Conservation (phyloP, 352 stramenopile genomes). For the Phytophthora quininea region DNA sequence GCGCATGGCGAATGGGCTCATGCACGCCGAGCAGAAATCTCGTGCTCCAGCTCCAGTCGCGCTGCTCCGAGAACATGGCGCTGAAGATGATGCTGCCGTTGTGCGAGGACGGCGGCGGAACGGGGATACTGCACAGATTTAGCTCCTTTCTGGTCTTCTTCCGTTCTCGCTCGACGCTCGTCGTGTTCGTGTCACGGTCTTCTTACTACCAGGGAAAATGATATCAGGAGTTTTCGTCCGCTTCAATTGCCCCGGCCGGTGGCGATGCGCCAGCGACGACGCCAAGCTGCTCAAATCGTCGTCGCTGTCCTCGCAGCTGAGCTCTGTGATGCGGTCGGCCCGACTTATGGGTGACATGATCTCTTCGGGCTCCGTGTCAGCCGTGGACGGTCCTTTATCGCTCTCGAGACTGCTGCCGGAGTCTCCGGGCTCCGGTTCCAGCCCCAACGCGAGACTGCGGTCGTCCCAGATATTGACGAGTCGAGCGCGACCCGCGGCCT, state of each 20-base stretch:
- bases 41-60: slow-evolving; percentile 68
- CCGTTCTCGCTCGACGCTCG: not conserved
- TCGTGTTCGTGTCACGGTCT: not conserved
- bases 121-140: slow-evolving; percentile 39
- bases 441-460: slow-evolving; percentile 28
- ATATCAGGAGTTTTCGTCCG: slow-evolving; percentile 38
- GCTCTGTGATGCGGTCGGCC: slow-evolving; percentile 47
- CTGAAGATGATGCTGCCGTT: slow-evolving; percentile 77
- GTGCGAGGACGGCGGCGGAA: slow-evolving; percentile 55
- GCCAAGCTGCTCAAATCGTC: slow-evolving; percentile 35
- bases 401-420: slow-evolving; percentile 12
- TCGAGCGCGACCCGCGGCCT: slow-evolving; percentile 24
- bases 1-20: slow-evolving; percentile 78
- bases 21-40: slow-evolving; percentile 78
- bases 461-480: slow-evolving; percentile 68
- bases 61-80: slow-evolving; percentile 57
- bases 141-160: slow-evolving; percentile 31
- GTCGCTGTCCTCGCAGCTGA: slow-evolving; percentile 51
- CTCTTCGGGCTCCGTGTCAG: slow-evolving; percentile 41
- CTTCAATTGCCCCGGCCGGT: slow-evolving; percentile 33
- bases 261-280: slow-evolving; percentile 13
- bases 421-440: slow-evolving; percentile 13
- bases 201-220: slow-evolving; percentile 29
- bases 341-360: slow-evolving; percentile 58
- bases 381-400: slow-evolving; percentile 33